These are phyloP conservation scores for Quercus lobata DNA, from an alignment of 331 rosid species.

Conservation along the genomic window DNA sequence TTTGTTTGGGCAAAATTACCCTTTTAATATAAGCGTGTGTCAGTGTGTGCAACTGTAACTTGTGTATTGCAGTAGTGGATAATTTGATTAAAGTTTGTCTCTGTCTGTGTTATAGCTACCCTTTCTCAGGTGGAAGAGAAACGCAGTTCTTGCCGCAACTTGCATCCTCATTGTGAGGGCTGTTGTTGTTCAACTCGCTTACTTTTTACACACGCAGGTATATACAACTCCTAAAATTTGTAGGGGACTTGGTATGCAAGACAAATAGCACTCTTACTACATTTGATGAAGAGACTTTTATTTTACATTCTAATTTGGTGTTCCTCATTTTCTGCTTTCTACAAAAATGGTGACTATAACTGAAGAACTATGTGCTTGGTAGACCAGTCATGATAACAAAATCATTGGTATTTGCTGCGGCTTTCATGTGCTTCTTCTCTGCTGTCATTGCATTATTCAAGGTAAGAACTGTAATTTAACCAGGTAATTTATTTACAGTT, in stretches of 20 bases:
- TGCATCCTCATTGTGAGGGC: not conserved
- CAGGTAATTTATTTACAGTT: not conserved
- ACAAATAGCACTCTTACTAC: too few species aligned
- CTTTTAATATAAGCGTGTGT: too few species aligned
- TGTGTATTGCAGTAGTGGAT: not conserved
- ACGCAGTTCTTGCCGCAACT: not conserved
- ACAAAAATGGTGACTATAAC: not conserved
- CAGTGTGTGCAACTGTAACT: too few species aligned
- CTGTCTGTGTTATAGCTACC: not conserved
- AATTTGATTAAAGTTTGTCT: not conserved
- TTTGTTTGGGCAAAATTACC: too few species aligned
- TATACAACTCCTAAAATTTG: not conserved
- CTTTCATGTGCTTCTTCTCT: not conserved
- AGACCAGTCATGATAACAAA: not conserved
- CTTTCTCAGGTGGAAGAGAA: not conserved
- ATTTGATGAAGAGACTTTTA: too few species aligned
- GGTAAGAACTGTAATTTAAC: not conserved
- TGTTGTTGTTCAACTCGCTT: not conserved
- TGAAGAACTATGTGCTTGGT: not conserved
- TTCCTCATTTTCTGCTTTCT: not conserved
- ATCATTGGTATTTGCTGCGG: not conserved
- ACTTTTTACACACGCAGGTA: not conserved
- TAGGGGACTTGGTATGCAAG: not conserved
- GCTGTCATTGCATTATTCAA: constrained; percentile 1
- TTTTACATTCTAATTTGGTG: not conserved